Percentiles rank a stretch among this genome's conserved stretches.
Evolutionary conservation across 1,284 basidiomycete species (phyloP).

Genomic region (Mrakiaceae sp.): DNA sequence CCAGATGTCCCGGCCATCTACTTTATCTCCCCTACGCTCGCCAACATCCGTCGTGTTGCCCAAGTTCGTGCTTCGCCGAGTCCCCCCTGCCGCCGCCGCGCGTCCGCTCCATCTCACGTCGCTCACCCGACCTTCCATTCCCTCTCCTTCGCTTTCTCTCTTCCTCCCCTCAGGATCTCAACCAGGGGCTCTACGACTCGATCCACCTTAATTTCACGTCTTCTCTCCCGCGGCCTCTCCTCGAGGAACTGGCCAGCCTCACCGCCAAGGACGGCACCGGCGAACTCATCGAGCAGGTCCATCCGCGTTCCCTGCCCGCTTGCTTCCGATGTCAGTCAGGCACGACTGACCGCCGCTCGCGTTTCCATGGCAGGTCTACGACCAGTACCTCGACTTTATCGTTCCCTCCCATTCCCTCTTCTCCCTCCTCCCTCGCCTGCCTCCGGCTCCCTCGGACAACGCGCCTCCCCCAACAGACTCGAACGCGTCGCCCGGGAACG

Average conservation of each 20-base stretch:
- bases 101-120: neutral
- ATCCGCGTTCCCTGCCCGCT: too few species aligned
- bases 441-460: slow-evolving; percentile 31
- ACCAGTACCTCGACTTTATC: slow-evolving; percentile 96
- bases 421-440: slow-evolving; percentile 57
- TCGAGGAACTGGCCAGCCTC: slow-evolving; percentile 86
- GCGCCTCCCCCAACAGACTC: slow-evolving; percentile 26
- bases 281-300: slow-evolving; percentile 66
- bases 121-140: neutral
- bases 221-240: slow-evolving; percentile 67
- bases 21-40: slow-evolving; percentile 82
- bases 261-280: slow-evolving; percentile 74
- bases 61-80: slow-evolving; percentile 43
- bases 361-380: slow-evolving; percentile 52
- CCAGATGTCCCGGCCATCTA: slow-evolving; percentile 96
- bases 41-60: slow-evolving; percentile 78
- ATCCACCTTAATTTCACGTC: slow-evolving; percentile 95
- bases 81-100: slow-evolving; percentile 19
- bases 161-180: slow-evolving; percentile 42
- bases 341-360: neutral
- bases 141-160: neutral
- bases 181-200: slow-evolving; percentile 78
- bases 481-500: slow-evolving; percentile 2
- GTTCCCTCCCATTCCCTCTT: slow-evolving; percentile 90
- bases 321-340: neutral